Percentiles rank a stretch among this genome's conserved stretches.
Evolutionary conservation across 106 monocot genomes (phyloP).

Genomic region (Dioscorea zingiberensis): DNA sequence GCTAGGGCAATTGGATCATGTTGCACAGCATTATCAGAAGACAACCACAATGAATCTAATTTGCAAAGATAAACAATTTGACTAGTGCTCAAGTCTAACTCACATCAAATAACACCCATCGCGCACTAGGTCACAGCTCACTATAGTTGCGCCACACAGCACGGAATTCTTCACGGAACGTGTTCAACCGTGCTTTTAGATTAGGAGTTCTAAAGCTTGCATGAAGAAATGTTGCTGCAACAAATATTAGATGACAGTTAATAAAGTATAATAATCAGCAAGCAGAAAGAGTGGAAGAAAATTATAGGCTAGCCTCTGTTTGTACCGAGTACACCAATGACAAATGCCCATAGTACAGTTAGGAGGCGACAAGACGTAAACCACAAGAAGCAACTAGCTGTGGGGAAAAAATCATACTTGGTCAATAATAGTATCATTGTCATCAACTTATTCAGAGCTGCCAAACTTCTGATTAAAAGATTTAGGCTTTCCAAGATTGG

Average conservation of each 20-base stretch:
- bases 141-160: conserved; percentile 98
- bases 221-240: conserved; percentile 72
- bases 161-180: conserved; percentile 98
- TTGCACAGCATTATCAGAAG: no score
- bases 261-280: no score
- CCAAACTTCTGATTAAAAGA: no score
- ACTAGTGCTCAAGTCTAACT: no score
- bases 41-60: no score
- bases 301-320: neutral
- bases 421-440: no score
- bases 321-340: conserved; percentile 66
- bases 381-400: conserved; percentile 75
- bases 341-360: conserved; percentile 64
- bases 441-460: no score
- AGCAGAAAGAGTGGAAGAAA: neutral
- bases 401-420: neutral
- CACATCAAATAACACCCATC: no score
- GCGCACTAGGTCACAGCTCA: conserved; percentile 35
- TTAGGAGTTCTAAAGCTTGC: conserved; percentile 97
- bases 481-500: neutral
- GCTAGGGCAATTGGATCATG: no score
- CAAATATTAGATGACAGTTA: neutral
- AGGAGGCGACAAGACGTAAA: conserved; percentile 63
- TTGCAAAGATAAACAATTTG: no score
- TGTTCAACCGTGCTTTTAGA: conserved; percentile 93